Evolutionary conservation across 2,329 filamentous ascomycete species (phyloP).

Genomic region (Microcyclospora tardicrescens): DNA sequence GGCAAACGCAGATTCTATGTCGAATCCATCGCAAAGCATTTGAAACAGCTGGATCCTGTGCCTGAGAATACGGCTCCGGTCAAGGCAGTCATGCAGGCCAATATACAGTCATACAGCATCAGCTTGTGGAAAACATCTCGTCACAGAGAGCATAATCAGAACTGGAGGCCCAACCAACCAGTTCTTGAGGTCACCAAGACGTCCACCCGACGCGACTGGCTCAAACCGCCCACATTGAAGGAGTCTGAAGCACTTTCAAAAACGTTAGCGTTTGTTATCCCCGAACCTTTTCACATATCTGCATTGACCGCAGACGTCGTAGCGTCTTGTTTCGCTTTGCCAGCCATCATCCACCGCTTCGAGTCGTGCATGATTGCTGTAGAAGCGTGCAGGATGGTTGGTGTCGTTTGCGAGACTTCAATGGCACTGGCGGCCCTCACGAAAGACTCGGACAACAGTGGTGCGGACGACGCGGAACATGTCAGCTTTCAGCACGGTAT

Average conservation of each 20-base stretch:
- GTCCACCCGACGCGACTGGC: slow-evolving; percentile 65
- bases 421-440: slow-evolving; percentile 82
- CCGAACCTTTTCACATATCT: slow-evolving; percentile 66
- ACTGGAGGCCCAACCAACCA: slow-evolving; percentile 57
- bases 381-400: slow-evolving; percentile 57
- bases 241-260: slow-evolving; percentile 25
- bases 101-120: slow-evolving; percentile 70
- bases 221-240: slow-evolving; percentile 52
- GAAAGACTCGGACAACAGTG: slow-evolving; percentile 77
- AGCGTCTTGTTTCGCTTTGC: slow-evolving; percentile 60
- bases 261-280: slow-evolving; percentile 39
- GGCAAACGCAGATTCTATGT: slow-evolving; percentile 48
- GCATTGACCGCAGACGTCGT: slow-evolving; percentile 56
- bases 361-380: slow-evolving; percentile 69
- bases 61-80: slow-evolving; percentile 43
- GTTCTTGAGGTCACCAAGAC: slow-evolving; percentile 67
- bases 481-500: slow-evolving; percentile 71
- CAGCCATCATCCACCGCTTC: slow-evolving; percentile 70
- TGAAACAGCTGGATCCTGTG: slow-evolving; percentile 53
- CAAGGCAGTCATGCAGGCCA: slow-evolving; percentile 22
- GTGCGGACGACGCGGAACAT: slow-evolving; percentile 47
- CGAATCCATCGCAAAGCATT: slow-evolving; percentile 30
- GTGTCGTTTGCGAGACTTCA: slow-evolving; percentile 49
- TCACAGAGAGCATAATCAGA: slow-evolving; percentile 20
- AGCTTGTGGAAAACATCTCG: slow-evolving; percentile 57